phyloP scores from a whole-genome alignment of 2,329 filamentous ascomycete genomes.

The Purpureocillium lavendulum region DNA sequence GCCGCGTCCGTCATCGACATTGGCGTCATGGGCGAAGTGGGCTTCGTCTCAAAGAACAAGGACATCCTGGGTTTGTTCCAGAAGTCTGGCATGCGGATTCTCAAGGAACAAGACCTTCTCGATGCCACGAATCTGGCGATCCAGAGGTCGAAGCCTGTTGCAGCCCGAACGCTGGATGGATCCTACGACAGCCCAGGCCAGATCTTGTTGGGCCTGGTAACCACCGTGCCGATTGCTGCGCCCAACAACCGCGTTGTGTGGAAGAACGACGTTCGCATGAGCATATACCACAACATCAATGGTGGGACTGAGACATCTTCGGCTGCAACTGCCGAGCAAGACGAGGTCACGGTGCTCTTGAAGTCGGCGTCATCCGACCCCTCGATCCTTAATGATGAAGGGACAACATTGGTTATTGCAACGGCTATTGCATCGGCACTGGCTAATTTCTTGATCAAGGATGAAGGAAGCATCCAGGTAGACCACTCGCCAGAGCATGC shows the following conservation, averaged over 20 bases:
- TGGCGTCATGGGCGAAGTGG: constrained; percentile 24
- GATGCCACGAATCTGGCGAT: constrained; percentile 5
- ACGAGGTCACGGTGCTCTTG: background rate
- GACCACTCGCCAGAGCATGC: constrained; percentile 4
- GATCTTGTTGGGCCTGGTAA: constrained; percentile 3
- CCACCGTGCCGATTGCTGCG: constrained; percentile 5
- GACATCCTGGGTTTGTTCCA: constrained; percentile 6
- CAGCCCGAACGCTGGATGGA: background rate
- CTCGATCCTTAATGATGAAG: background rate
- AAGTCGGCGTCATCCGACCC: background rate
- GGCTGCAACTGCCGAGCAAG: background rate
- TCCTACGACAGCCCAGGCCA: background rate
- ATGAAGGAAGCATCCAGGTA: constrained; percentile 7
- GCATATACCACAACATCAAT: constrained; percentile 6
- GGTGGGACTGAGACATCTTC: background rate
- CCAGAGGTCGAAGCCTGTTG: constrained; percentile 1
- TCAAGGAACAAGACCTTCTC: constrained; percentile 12
- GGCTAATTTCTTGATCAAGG: constrained; percentile 8
- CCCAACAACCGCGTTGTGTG: constrained; percentile 7
- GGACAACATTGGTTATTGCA: background rate
- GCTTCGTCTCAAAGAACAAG: constrained; percentile 20
- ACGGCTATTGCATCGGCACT: background rate
- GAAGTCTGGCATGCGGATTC: constrained; percentile 7
- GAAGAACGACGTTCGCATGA: constrained; percentile 10
- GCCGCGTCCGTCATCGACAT: constrained; percentile 29